Conservation (phyloP, 1,284 basidiomycete species). For the Malassezia japonica region DNA sequence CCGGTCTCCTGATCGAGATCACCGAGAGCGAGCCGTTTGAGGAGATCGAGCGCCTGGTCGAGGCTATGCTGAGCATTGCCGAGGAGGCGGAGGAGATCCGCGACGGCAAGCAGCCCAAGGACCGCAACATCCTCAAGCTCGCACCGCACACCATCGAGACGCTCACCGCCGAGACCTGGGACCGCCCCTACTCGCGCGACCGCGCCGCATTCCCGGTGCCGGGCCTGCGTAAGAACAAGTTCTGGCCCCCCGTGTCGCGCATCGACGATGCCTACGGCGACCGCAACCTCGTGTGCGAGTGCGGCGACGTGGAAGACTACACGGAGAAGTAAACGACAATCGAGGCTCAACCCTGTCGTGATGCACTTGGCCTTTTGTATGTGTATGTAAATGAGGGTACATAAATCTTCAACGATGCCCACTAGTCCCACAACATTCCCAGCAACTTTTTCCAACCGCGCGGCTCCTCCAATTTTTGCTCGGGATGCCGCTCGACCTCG, state of each 20-base stretch:
- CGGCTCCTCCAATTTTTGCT: too few relatives aligned
- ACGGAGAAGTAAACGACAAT: not conserved
- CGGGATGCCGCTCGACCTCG: too few relatives aligned
- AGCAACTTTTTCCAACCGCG: too few relatives aligned
- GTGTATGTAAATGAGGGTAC: not conserved
- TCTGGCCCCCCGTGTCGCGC: slow-evolving; percentile 41
- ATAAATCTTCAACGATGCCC: slow-evolving; percentile 12
- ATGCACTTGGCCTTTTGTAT: too few relatives aligned
- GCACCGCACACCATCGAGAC: slow-evolving; percentile 80
- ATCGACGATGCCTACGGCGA: slow-evolving; percentile 42
- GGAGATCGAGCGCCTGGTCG: slow-evolving; percentile 63
- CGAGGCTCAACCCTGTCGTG: not conserved
- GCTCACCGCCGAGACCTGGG: slow-evolving; percentile 71
- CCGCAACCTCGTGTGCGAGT: slow-evolving; percentile 32
- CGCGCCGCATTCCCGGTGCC: slow-evolving; percentile 37
- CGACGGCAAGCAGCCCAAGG: slow-evolving; percentile 59
- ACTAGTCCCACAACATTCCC: not conserved
- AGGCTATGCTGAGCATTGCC: slow-evolving; percentile 92
- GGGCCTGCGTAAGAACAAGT: slow-evolving; percentile 31
- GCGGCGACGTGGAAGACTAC: slow-evolving; percentile 32
- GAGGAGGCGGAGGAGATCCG: slow-evolving; percentile 80
- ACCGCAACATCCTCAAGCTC: slow-evolving; percentile 72
- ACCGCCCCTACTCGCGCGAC: slow-evolving; percentile 51
- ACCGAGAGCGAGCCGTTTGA: slow-evolving; percentile 42
- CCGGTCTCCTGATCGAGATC: slow-evolving; percentile 43